Evolutionary conservation across 768 basidiomycete species (phyloP).

Genomic region (Tubosaeta brunneosetosa): DNA sequence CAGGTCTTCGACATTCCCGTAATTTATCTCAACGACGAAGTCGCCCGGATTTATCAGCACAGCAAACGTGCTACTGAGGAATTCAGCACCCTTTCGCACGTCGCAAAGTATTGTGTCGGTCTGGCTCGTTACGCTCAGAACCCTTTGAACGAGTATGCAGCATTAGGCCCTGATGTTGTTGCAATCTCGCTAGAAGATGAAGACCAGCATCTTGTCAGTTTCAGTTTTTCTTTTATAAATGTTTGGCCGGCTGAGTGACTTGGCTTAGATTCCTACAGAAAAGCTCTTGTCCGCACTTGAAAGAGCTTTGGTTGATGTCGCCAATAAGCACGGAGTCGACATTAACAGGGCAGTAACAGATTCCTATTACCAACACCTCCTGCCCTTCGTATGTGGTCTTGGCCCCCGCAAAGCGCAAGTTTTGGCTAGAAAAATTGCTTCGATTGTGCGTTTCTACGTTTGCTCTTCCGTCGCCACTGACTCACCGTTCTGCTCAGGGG

Average conservation of each 20-base stretch:
- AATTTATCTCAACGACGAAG: slow-evolving; percentile 83
- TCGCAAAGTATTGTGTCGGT: slow-evolving; percentile 90
- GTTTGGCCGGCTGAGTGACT: slow-evolving; percentile 3
- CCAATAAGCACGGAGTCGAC: slow-evolving; percentile 92
- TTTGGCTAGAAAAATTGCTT: slow-evolving; percentile 74
- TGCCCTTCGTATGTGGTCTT: slow-evolving; percentile 89
- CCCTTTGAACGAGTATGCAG: slow-evolving; percentile 91
- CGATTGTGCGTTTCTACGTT: slow-evolving; percentile 48
- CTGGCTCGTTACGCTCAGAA: slow-evolving; percentile 91
- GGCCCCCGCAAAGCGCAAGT: slow-evolving; percentile 92
- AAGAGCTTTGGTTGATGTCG: slow-evolving; percentile 81
- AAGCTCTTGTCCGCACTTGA: slow-evolving; percentile 81
- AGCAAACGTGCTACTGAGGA: slow-evolving; percentile 82
- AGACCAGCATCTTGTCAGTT: slow-evolving; percentile 75
- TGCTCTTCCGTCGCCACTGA: neutral
- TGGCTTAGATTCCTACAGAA: slow-evolving; percentile 72
- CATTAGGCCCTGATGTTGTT: slow-evolving; percentile 78
- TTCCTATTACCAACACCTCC: slow-evolving; percentile 79
- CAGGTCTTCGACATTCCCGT: slow-evolving; percentile 61
- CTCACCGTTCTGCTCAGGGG: slow-evolving; percentile 47
- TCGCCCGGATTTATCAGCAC: slow-evolving; percentile 91
- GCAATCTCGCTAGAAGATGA: slow-evolving; percentile 83
- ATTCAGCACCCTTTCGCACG: slow-evolving; percentile 69
- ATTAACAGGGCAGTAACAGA: slow-evolving; percentile 91
- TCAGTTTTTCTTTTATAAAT: neutral